A percentile compares a stretch with the other conserved stretches of the same genome.
phyloP scores from a whole-genome alignment of 345 rosid genomes.

The Gossypium mustelinum region DNA sequence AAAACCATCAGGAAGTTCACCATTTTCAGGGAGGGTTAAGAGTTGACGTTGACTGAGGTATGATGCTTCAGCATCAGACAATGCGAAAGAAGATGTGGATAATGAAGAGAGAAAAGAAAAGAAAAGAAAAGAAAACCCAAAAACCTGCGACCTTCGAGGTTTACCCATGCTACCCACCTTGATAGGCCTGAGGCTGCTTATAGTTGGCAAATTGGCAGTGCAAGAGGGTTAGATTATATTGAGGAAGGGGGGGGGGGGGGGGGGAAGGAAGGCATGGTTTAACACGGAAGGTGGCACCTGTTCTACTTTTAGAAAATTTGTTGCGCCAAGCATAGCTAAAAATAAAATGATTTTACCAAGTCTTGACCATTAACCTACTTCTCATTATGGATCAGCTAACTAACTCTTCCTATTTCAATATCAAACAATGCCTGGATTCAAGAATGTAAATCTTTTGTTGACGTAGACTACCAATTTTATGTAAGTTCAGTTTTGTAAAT shows the following conservation, averaged over 20 bases:
- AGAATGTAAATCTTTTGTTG: too few species aligned
- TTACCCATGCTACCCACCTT: constrained; percentile 43
- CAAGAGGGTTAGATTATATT: background rate
- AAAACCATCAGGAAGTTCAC: constrained; percentile 17
- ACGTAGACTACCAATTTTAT: too few species aligned
- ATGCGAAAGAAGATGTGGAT: constrained; percentile 32
- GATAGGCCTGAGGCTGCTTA: constrained; percentile 78
- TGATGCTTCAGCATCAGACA: constrained; percentile 31
- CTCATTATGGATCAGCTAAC: background rate
- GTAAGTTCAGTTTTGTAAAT: too few species aligned
- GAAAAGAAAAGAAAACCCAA: constrained; percentile 39
- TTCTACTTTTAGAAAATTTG: background rate
- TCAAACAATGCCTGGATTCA: too few species aligned
- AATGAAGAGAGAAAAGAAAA: constrained; percentile 24
- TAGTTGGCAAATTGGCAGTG: background rate
- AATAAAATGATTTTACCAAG: too few species aligned
- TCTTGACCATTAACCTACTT: too few species aligned
- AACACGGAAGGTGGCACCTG: background rate
- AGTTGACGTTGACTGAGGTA: constrained; percentile 61
- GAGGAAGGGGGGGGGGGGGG: background rate
- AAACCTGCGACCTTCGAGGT: constrained; percentile 33
- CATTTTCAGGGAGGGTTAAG: constrained; percentile 17
- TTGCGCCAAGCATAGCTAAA: too few species aligned
- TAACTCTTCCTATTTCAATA: too few species aligned
- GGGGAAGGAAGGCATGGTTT: background rate